Evolutionary conservation across 805 yeast species (phyloP).

Genomic region (Saturnispora silvae): DNA sequence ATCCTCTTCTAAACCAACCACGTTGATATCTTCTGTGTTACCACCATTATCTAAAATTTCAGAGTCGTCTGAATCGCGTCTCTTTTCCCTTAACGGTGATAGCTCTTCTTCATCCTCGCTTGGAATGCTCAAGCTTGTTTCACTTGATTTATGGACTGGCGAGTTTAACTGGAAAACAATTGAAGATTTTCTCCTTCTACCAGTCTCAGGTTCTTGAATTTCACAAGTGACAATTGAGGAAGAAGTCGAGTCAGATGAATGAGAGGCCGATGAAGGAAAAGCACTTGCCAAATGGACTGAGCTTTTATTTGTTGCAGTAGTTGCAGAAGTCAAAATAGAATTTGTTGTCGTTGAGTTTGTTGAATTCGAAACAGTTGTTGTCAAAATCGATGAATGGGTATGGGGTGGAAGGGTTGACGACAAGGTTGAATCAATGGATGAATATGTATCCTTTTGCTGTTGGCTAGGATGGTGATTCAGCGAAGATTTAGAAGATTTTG

Average conservation of each 20-base stretch:
- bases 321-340: no score
- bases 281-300: background rate
- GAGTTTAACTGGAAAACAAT: conserved; percentile 17
- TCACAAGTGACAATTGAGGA: conserved; percentile 17
- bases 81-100: no score
- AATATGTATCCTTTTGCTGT: no score
- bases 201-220: conserved; percentile 17
- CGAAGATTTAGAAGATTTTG: conserved; percentile 2
- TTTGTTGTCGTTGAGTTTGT: no score
- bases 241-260: background rate
- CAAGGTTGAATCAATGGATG: conserved; percentile 4
- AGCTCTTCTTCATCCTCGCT: conserved; percentile 11
- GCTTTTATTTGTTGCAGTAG: no score
- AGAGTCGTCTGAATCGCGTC: no score
- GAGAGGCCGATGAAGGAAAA: conserved; percentile 1
- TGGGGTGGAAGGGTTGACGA: background rate
- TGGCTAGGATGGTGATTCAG: conserved; percentile 4
- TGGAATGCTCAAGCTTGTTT: background rate
- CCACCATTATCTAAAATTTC: no score
- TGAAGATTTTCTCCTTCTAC: conserved; percentile 20
- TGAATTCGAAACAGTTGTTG: no score
- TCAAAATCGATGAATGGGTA: conserved; percentile 5
- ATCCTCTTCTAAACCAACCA: conserved; percentile 4
- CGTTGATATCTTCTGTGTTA: background rate
- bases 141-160: background rate